Base-by-base conservation (phyloP, 2,329 filamentous ascomycete species). In the Trichoderma sp. region DNA sequence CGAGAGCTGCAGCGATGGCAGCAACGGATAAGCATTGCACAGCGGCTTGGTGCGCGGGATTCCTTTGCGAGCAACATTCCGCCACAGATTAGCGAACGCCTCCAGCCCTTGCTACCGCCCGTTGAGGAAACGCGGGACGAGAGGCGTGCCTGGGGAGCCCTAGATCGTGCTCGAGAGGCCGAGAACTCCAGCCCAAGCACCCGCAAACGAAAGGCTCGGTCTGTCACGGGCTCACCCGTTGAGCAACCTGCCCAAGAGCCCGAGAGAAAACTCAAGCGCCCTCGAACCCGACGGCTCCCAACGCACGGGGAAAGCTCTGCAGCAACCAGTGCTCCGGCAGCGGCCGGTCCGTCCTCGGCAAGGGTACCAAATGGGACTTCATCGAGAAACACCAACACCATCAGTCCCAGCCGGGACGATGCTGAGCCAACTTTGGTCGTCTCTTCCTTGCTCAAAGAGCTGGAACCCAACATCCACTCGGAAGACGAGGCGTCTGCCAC, bases 221-320 rank as follows among this genome's bases (percentile, higher is more conserved):
- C 95, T 4, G 87, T 89, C 2, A 93, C 93, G 14, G 89, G 90
- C 12, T 95, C 94, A 7, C 93, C 93, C 3, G 87, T 87, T 6
- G 93, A 95, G 78, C 87, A 68, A 8, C 75, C 90, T 7, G 86
- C 88, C 35, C 90, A 91, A 69, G 90, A 96, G 79, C 93, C 93
- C 0, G 92, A 97, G 83, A 91, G 95, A 68, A 95, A 94, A 83
- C 86, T 97, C 63, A 98, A 98, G 85, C 93, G 95, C 18, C 95
- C 95, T 35, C 91, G 95, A 76, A 97, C 94, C 24, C 90, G 94
- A 79, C 89, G 94, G 67, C 87, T 93, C 68, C 88, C 86, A 8
- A 83, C 82, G 14, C 85, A 86, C 45, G 84, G 84, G 59, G 88
- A 90, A 75, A 83, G 84, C 16, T 87, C 88, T 1, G 85, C 83